phyloP scores from a whole-genome alignment of 2,329 filamentous ascomycete genomes.

The Lasiodiplodia sp. region DNA sequence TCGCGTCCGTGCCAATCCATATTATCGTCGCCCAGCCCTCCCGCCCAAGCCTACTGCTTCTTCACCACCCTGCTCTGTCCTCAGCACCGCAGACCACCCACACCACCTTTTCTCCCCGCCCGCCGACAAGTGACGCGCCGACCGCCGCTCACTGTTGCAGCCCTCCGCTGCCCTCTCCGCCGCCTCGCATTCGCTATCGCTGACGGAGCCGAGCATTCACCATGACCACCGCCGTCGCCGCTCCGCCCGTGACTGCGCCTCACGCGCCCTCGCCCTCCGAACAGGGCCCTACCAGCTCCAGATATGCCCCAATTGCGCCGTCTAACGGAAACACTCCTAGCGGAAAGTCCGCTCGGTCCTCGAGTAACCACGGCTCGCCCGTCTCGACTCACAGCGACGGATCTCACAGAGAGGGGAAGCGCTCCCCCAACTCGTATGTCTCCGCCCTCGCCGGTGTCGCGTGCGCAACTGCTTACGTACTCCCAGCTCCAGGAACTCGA shows the following conservation, averaged over 20 bases:
- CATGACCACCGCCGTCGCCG: conserved; percentile 58
- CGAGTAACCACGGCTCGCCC: conserved; percentile 47
- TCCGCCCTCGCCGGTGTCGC: not conserved
- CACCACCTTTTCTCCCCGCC: conserved; percentile 22
- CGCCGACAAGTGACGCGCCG: conserved; percentile 19
- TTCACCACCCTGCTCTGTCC: conserved; percentile 24
- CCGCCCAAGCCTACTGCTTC: conserved; percentile 26
- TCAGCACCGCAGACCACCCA: conserved; percentile 28
- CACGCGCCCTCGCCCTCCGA: conserved; percentile 47
- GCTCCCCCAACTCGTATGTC: conserved; percentile 60
- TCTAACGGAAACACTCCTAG: conserved; percentile 47
- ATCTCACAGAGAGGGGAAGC: conserved; percentile 58
- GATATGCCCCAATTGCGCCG: conserved; percentile 54
- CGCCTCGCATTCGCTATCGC: conserved; percentile 4
- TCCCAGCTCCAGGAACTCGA: conserved; percentile 60
- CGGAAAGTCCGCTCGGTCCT: conserved; percentile 46
- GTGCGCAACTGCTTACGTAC: conserved; percentile 30
- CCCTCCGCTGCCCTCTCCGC: conserved; percentile 1
- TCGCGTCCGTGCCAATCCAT: conserved; percentile 28
- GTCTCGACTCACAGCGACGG: conserved; percentile 40
- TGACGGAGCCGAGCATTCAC: conserved; percentile 32
- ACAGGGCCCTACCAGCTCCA: conserved; percentile 31
- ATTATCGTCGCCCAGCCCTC: conserved; percentile 27
- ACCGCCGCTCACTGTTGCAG: conserved; percentile 36
- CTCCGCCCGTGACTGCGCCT: conserved; percentile 49